phyloP scores from a whole-genome alignment of 2,329 filamentous ascomycete genomes.

The Ascochyta koolunga region DNA sequence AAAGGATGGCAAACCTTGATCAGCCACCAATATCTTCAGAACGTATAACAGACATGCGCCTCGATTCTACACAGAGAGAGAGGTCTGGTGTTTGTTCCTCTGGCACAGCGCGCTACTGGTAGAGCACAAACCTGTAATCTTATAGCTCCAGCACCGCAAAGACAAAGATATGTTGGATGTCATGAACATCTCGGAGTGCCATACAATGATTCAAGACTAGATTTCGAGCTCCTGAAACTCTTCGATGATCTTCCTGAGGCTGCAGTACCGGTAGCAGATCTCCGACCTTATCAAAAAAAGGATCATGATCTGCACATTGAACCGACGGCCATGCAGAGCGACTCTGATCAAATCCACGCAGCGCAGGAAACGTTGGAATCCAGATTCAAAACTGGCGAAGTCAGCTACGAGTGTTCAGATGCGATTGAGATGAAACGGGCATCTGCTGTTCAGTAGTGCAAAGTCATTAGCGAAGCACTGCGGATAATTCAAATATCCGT shows the following conservation, averaged over 20 bases:
- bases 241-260: background rate
- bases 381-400: background rate
- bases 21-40: background rate
- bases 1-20: background rate
- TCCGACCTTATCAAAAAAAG: background rate
- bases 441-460: background rate
- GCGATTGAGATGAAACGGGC: background rate
- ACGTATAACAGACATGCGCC: background rate
- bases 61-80: slow-evolving; percentile 3
- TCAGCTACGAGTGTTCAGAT: background rate
- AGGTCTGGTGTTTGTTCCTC: background rate
- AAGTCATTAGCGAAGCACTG: background rate
- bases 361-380: background rate
- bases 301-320: background rate
- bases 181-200: too few species aligned
- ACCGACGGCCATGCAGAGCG: background rate
- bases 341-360: background rate
- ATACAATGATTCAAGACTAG: background rate
- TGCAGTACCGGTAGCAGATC: background rate
- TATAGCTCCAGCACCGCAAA: background rate
- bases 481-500: background rate
- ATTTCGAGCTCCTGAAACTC: background rate
- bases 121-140: background rate
- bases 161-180: background rate
- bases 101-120: background rate